Evolutionary conservation across 202 grass and related monocot genomes (phyloP).

Genomic region (Panicum virgatum): DNA sequence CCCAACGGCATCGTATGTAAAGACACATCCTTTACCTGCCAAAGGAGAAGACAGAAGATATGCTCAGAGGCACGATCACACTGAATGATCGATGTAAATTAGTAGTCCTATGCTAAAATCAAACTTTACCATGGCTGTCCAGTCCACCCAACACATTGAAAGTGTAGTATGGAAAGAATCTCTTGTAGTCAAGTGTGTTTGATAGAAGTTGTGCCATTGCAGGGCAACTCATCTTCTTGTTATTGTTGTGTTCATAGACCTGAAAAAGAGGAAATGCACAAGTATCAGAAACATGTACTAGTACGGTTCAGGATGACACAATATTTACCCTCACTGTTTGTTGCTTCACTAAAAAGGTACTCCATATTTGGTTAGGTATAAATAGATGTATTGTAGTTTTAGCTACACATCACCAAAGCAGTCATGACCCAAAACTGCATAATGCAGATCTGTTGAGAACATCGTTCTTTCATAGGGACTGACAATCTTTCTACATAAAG

Average conservation of each 20-base stretch:
- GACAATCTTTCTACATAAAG: neutral
- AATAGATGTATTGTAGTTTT: neutral
- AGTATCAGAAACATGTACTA: neutral
- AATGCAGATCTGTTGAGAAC: neutral
- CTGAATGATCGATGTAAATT: neutral
- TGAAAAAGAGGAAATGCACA: constrained; percentile 23
- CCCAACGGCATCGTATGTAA: constrained; percentile 86
- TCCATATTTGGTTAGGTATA: neutral
- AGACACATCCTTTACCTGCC: constrained; percentile 90
- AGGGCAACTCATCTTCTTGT: constrained; percentile 96
- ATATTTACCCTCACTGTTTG: neutral
- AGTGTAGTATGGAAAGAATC: constrained; percentile 90
- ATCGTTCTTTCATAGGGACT: neutral
- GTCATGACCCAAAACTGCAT: too few relatives aligned
- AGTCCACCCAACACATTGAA: constrained; percentile 90
- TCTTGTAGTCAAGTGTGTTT: constrained; percentile 92
- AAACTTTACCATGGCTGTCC: constrained; percentile 63
- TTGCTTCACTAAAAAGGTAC: neutral
- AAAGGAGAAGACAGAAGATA: neutral
- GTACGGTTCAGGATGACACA: neutral
- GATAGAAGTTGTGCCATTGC: constrained; percentile 83
- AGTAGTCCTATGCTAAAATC: neutral
- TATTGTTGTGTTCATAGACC: constrained; percentile 85
- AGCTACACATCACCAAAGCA: too few relatives aligned
- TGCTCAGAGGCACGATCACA: neutral